Base-by-base conservation (phyloP, 2,329 filamentous ascomycete species). In the Colletotrichum spinosum region DNA sequence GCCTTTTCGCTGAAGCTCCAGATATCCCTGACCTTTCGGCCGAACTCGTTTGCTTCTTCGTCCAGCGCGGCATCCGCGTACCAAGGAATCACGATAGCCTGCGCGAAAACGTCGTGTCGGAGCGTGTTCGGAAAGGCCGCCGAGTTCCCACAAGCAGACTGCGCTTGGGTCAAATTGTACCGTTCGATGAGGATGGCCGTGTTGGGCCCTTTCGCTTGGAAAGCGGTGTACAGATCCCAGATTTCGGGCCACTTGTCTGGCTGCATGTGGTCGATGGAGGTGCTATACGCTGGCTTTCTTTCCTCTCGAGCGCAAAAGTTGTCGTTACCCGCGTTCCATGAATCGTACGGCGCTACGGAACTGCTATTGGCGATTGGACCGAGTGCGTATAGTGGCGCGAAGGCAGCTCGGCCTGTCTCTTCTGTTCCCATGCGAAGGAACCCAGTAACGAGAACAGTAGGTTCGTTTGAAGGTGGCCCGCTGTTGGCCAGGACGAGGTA, bases 61-160 rank as follows among this genome's bases (percentile, higher is more conserved):
- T 81, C 78, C 1, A 80, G 68, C 3, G 66, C 65, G 1, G 72
- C 57, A 63, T 78, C 74, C 1, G 68, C 69, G 49, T 80, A 80
- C 78, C 77, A 80, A 0, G 78, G 75, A 34, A 79, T 77, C 1
- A 75, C 71, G 34, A 79, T 71, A 4, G 75, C 74, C 56, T 80
- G 70, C 12, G 42, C 42, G 37, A 74, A 76, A 48, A 76, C 75
- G 49, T 76, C 71, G 33, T 25, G 25, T 25, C 42, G 42, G 6
- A 44, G 42, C 42, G 13, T 15, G 4, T 44, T 8, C 42, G 13
- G 42, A 15, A 44, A 44, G 4, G 13, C 13, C 13, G 42, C 42
- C 4, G 42, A 44, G 11, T 9, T 8, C 42, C 15, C 42, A 7
- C 13, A 15, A 12, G 9, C 42, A 13, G 73, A 69, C 3, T 74